Base-by-base conservation (phyloP, 192 early-diverging fungal genomes). In the Chytriomyces confervae region DNA sequence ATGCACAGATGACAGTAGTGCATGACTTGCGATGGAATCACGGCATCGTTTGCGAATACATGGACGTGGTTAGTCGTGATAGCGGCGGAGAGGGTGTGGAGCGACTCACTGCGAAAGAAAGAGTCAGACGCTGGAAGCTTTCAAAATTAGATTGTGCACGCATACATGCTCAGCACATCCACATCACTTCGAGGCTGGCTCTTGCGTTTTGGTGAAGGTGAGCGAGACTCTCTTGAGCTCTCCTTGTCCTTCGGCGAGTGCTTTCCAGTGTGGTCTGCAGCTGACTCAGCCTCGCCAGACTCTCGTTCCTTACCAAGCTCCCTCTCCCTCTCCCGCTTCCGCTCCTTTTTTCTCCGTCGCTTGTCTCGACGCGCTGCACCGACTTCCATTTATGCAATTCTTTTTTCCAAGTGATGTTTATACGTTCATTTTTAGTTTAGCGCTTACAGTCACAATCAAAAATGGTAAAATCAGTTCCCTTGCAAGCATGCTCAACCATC, bases 401-500 rank as follows among this genome's bases (percentile, higher is more conserved):
- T 36, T 36, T 36, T 36, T 36, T 36, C 36, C 0, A 36, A 36
- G 3, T 36, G 24, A 27, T 27, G 36, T 36, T 36, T 36, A 36
- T 4, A 36, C 44, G 8, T 61, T 7, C 10, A 18, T n/a, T n/a
- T 62, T 20, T 43, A 57, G 57, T 47, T 45, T 20, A 16, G 8
- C 5, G 3, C 47, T 74, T 62, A 51, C 69, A 8, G 23, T 8
- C 27, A 74, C 47, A 20, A 62, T 46, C 18, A 46, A 62, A 29
- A 46, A 47, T 36, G 36, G 36, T 36, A 74, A 53, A 16, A 63
- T 48, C 10, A 74, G 23, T 62, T 74, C 72, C 60, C 36, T 1
- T 36, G 36, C 36, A 36, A 36, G 36, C 36, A 36, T 36, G 36
- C 36, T 36, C 36, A 36, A 36, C 36, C 36, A 36, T 36, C 36